Evolutionary conservation across 2,329 filamentous ascomycete species (phyloP), one percentile per base, ranked within the genome.

Genomic region (Alternaria conjuncta): DNA sequence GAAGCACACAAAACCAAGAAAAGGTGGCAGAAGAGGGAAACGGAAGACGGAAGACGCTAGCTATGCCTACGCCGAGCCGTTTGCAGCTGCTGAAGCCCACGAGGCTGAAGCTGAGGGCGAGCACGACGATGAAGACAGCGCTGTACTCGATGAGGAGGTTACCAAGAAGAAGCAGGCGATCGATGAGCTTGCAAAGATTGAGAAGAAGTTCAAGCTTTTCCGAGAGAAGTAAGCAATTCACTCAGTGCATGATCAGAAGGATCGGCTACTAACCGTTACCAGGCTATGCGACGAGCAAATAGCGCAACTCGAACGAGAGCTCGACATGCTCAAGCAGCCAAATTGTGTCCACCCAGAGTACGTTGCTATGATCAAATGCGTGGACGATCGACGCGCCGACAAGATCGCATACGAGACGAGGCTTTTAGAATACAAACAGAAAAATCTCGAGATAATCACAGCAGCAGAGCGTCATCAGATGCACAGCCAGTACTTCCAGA

Each of bases 201-300:
- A 98, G 78, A 91, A 91, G 78, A 92, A 96, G 76, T 99, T 99
- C 81, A 89, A 90, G 63, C 87, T 91, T 18, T 92, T 98, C 75
- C 88, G 94, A 73, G 94, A 94, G 68, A 90, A 89, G 90, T 92
- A 77, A 72, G 85, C 81, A 18, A n/a, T 23, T 5, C 21, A 15
- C 20, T 20, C 25, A 25, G 11, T 3, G 13, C 18, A 18, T 28
- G 44, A 65, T 57, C 45, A 55, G 12, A 61, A n/a, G 6, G 20
- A 36, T 11, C 60, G 36, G 55, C 36, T 60, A 60, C 73, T 75
- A 62, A 80, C 64, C 64, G 46, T 49, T n/a, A 54, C 18, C 73
- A 96, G 94, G 69, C 86, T 97, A 45, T 96, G 94, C 79, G 93
- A 96, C 75, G 95, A 98, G 79, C 89, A 93, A 66, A 86, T 99